These are phyloP conservation scores for Sherardia arvensis DNA, from an alignment of 257 asterid species.

Conservation along the genomic window DNA sequence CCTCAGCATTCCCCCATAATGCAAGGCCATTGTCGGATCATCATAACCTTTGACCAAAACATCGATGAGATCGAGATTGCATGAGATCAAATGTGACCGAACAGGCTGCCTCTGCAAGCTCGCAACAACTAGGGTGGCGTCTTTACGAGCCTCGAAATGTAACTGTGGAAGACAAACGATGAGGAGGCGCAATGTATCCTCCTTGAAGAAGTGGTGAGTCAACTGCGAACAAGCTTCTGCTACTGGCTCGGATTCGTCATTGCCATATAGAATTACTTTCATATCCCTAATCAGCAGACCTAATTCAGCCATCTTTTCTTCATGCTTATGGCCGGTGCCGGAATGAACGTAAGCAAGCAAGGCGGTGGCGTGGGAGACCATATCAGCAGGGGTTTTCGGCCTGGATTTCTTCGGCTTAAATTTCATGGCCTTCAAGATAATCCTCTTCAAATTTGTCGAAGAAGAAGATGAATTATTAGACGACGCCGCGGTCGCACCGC, in stretches of 20 bases:
- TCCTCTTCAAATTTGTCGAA: constrained; percentile 34
- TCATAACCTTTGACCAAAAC: constrained; percentile 60
- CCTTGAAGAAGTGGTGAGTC: constrained; percentile 63
- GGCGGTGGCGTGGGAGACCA: constrained; percentile 38
- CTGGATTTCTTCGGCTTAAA: constrained; percentile 41
- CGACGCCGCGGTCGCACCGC: neutral
- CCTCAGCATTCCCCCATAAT: constrained; percentile 78
- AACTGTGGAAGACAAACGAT: constrained; percentile 59
- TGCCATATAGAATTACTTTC: constrained; percentile 64
- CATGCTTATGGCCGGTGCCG: constrained; percentile 25
- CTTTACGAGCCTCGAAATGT: constrained; percentile 83
- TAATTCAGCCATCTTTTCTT: constrained; percentile 45
- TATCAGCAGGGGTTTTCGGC: constrained; percentile 41
- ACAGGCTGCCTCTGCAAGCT: constrained; percentile 84
- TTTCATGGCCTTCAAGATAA: constrained; percentile 36
- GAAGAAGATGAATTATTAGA: neutral
- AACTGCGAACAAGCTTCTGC: constrained; percentile 64
- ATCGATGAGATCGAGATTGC: constrained; percentile 72
- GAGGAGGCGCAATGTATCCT: constrained; percentile 57
- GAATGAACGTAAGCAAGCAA: constrained; percentile 36
- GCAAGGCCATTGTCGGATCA: constrained; percentile 65
- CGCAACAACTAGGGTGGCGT: constrained; percentile 77
- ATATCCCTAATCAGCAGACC: constrained; percentile 43
- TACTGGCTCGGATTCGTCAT: constrained; percentile 59
- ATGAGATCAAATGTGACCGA: constrained; percentile 64